Evolutionary conservation across 1,139 yeast genomes (phyloP).

Genomic region (Saccharomyces hybrid): DNA sequence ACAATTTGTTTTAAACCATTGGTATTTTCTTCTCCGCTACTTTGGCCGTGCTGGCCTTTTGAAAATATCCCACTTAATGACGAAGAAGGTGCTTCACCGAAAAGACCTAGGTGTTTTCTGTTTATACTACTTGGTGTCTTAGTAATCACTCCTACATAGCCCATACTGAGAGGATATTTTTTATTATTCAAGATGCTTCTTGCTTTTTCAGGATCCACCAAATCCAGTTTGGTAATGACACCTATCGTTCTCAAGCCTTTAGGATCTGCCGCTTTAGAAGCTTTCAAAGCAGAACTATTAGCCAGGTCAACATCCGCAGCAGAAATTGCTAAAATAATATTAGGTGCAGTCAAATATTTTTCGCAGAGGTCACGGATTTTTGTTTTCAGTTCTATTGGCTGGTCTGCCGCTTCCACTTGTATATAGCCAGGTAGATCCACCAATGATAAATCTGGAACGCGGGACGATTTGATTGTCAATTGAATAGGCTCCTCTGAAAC

Average conservation of each 20-base stretch:
- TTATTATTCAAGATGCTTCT: constrained; percentile 60
- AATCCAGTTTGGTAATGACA: constrained; percentile 86
- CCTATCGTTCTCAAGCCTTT: constrained; percentile 96
- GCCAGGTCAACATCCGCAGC: constrained; percentile 98
- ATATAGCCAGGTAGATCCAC: constrained; percentile 97
- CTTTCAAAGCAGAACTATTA: constrained; percentile 90
- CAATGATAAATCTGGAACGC: constrained; percentile 86
- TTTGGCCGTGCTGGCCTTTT: constrained; percentile 6
- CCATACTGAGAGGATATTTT: constrained; percentile 87
- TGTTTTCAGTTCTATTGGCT: constrained; percentile 74
- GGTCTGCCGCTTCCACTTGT: constrained; percentile 94
- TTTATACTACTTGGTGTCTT: constrained; percentile 47
- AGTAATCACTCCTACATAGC: constrained; percentile 95
- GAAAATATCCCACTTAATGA: constrained; percentile 31
- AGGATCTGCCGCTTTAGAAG: constrained; percentile 97
- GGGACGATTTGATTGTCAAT: constrained; percentile 81
- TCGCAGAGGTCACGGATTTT: constrained; percentile 77
- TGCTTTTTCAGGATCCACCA: constrained; percentile 74
- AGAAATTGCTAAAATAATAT: constrained; percentile 88
- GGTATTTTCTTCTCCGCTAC: constrained; percentile 3
- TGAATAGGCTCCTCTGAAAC: constrained; percentile 90
- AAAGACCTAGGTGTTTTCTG: constrained; percentile 5
- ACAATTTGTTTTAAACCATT: constrained; percentile 26
- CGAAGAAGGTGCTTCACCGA: constrained; percentile 15
- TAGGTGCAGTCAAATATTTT: constrained; percentile 81